These are phyloP conservation scores for Phytophthora sp. DNA, from an alignment of 352 stramenopile genomes.

Conservation along the genomic window DNA sequence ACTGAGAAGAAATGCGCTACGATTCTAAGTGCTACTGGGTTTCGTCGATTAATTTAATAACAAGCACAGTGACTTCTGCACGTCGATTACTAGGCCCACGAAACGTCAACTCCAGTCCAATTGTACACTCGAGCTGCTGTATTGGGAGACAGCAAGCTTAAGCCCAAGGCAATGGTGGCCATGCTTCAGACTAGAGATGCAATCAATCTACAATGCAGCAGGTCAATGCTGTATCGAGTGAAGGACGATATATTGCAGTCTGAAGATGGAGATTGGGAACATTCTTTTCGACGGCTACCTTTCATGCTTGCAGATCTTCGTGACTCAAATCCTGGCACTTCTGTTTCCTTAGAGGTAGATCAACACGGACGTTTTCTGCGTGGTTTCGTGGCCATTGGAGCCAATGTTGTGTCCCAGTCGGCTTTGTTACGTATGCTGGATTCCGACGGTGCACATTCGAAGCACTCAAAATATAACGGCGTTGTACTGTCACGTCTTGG, in stretches of 20 bases:
- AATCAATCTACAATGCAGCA: background rate
- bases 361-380: slow-evolving; percentile 16
- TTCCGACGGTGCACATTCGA: slow-evolving; percentile 16
- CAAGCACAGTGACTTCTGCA: slow-evolving; percentile 9
- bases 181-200: slow-evolving; percentile 8
- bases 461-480: slow-evolving; percentile 14
- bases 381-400: slow-evolving; percentile 5
- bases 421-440: slow-evolving; percentile 2
- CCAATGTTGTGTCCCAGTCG: background rate
- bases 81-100: slow-evolving; percentile 4
- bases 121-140: background rate
- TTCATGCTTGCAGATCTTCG: slow-evolving; percentile 2
- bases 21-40: background rate
- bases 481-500: background rate
- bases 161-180: background rate
- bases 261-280: slow-evolving; percentile 1
- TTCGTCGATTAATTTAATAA: background rate
- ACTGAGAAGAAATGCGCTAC: background rate
- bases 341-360: slow-evolving; percentile 5
- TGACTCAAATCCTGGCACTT: slow-evolving; percentile 3
- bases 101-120: background rate
- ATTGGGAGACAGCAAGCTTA: background rate
- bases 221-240: slow-evolving; percentile 7
- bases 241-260: slow-evolving; percentile 1
- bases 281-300: slow-evolving; percentile 4